Base-by-base conservation (phyloP, 2,329 filamentous ascomycete genomes). In the Pyrenochaeta sp. region DNA sequence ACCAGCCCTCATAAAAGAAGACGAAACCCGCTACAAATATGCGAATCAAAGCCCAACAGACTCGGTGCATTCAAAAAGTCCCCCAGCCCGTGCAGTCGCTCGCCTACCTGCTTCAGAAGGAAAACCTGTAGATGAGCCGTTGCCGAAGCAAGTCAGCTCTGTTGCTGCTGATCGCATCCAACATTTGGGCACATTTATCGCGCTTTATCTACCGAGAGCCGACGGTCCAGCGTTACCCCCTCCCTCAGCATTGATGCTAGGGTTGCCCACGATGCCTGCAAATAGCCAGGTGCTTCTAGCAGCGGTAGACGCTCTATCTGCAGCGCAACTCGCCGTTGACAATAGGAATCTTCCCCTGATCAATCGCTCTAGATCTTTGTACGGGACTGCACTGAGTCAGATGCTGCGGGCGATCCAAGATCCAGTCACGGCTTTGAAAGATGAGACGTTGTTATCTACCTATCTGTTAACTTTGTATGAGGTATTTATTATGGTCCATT, bases 381-480 rank as follows among this genome's bases (percentile, higher is more conserved):
- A 77, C 39, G 71, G 75, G 1, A 73, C 67, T 8, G 75, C 75
- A 9, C 53, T 77, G 8, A 70, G 62, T 44, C 71, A 73, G 30
- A 68, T 77, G 69, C 50, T 76, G 60, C 62, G 54, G 27, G 61
- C 69, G 5, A 74, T 77, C 5, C 69, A 72, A 36, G 62, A 69
- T 39, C 67, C 69, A n/a, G 56, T 68, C 8, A 57, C 54, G 5
- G 64, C 69, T 15, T 44, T 72, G 22, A 70, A 73, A 50, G 74
- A 77, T 43, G 72, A 77, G 56, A 77, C 72, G 9, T 50, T 77
- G 7, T 49, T 77, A 6, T 75, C 75, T 5, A 75, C 72, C 2
- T 76, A 77, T 48, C 54, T 77, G 50, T 68, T 77, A 25, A 71
- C 71, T 5, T 39, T 76, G 10, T 77, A 75, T 39, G 75, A 77